A percentile compares a stretch with the other conserved stretches of the same genome.
phyloP scores from a whole-genome alignment of 2,329 filamentous ascomycete species.

The Phyllosticta citribraziliensis region DNA sequence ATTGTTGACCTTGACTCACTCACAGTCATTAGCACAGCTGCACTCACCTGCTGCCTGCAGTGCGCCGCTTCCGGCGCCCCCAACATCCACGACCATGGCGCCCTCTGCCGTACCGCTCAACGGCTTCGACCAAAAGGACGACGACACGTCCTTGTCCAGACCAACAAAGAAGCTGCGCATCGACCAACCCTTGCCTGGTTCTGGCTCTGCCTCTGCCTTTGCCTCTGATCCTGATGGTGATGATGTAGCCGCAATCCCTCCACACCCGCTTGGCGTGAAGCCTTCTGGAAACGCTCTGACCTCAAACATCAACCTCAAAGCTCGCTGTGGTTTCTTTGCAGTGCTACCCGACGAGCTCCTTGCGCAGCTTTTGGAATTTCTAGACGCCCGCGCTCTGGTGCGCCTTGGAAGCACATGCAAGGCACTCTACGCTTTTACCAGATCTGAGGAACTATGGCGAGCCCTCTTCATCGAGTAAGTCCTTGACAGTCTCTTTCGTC shows the following conservation, averaged over 20 bases:
- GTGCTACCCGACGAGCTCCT: constrained; percentile 73
- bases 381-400: constrained; percentile 55
- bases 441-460: constrained; percentile 84
- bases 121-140: not conserved
- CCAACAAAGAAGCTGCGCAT: constrained; percentile 10
- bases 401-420: constrained; percentile 68
- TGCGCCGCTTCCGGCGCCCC: not conserved
- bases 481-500: constrained; percentile 4
- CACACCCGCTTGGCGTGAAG: constrained; percentile 75
- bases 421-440: constrained; percentile 75
- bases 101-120: constrained; percentile 11
- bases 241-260: constrained; percentile 52
- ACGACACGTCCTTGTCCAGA: constrained; percentile 1
- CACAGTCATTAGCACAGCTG: no score
- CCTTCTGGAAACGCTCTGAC: constrained; percentile 77
- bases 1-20: not conserved
- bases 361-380: constrained; percentile 61
- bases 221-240: constrained; percentile 15
- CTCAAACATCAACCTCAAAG: constrained; percentile 55
- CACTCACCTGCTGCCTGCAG: not conserved
- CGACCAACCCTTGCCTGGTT: not conserved
- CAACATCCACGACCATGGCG: constrained; percentile 1
- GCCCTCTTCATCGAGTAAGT: constrained; percentile 66
- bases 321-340: constrained; percentile 55
- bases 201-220: no score